These are phyloP conservation scores for Golubevia sp. DNA, from an alignment of 1,284 basidiomycete species.

Conservation along the genomic window DNA sequence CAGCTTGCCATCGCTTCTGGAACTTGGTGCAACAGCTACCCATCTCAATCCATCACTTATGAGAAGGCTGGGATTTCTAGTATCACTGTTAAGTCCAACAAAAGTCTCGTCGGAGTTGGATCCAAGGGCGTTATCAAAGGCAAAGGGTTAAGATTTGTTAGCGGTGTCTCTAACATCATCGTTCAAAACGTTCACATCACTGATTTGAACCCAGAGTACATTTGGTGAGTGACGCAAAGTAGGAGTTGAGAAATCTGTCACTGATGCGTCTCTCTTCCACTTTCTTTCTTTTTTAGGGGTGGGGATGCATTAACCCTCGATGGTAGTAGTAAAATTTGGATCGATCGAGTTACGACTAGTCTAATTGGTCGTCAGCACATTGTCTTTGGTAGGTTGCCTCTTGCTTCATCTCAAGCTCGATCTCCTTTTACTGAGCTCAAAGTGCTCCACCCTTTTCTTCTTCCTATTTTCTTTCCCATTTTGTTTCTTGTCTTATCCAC, in stretches of 20 bases:
- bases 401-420: too few relatives aligned
- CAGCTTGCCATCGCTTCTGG: constrained; percentile 26
- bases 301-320: constrained; percentile 23
- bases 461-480: too few relatives aligned
- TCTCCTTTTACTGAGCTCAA: too few relatives aligned
- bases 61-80: constrained; percentile 22
- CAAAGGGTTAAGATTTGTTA: constrained; percentile 12
- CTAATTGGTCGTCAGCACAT: constrained; percentile 27
- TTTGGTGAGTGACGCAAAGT: constrained; percentile 10
- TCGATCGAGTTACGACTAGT: constrained; percentile 22
- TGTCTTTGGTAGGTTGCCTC: constrained; percentile 14
- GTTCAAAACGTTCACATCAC: constrained; percentile 26
- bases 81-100: constrained; percentile 12
- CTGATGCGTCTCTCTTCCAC: too few relatives aligned
- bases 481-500: too few relatives aligned
- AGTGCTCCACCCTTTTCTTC: too few relatives aligned
- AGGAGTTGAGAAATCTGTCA: neutral
- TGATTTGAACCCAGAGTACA: constrained; percentile 16
- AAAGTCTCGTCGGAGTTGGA: constrained; percentile 21
- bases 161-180: constrained; percentile 23
- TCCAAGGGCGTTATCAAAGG: constrained; percentile 15
- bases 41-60: constrained; percentile 13
- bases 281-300: neutral
- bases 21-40: constrained; percentile 22
- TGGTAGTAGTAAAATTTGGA: constrained; percentile 24